Evolutionary conservation across 2,329 filamentous ascomycete species (phyloP), one percentile per base, ranked within the genome.

Genomic region (Scolecobasidium constrictum): DNA sequence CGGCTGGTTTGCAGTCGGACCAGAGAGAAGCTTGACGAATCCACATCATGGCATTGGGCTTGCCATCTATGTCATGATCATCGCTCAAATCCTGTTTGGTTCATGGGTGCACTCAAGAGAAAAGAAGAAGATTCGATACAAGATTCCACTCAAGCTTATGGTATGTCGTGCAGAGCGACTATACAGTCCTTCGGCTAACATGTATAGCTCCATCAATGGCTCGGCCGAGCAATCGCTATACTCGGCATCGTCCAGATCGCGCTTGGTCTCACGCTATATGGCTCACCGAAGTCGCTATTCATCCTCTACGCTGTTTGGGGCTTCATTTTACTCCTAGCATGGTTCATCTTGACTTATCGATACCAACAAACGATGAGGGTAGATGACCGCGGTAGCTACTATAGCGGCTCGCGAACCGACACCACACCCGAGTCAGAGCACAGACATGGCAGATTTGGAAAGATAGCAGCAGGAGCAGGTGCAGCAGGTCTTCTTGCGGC

Each of bases 251-350:
- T 81, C 3, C 92, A 98, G 58, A 77, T 98, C 9, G 83, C 92
- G 0, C 71, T 98, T 1, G 92, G 92, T 0, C 69, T 98, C 37
- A 88, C 88, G 0, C 70, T 98, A 1, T 98, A 95, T 55, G 92
- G 92, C 4, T 94, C 88, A 21, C 90, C 92, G 4, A 78, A 82
- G 54, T 76, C 74, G 28, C 72, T 88, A 3, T 98, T 96, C 59
- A 78, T 98, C 41, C 68, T 96, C 3, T 98, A 83, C 55, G 74
- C 88, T 0, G 49, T 96, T 1, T 90, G 82, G 69, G 81, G 83
- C 58, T 75, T 77, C 20, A 70, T 83, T 15, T 65, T 95, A 23
- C 51, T 95, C 13, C 54, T 87, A 2, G 49, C 78, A 12, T 95
- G 87, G 61, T 93, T 96, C 53, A 68, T 90, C 43, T 67, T 94